Evolutionary conservation across 768 basidiomycete species (phyloP).

Genomic region (Suillus placidus): DNA sequence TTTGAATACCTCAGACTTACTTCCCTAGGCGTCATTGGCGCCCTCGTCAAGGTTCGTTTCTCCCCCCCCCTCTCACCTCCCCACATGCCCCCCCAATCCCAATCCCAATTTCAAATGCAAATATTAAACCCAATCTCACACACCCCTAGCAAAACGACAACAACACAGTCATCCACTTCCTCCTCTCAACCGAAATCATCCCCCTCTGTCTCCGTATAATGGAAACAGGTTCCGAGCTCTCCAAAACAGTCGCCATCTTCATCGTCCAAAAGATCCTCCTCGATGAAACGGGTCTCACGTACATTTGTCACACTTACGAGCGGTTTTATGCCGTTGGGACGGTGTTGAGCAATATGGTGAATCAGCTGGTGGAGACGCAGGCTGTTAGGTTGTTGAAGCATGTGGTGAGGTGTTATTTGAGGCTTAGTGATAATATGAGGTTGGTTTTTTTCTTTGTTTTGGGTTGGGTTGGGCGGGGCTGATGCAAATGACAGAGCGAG

Average conservation of each 20-base stretch:
- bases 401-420: conserved; percentile 95
- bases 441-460: conserved; percentile 39
- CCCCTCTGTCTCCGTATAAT: conserved; percentile 98
- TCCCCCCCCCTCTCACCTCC: background rate
- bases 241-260: conserved; percentile 99
- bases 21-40: conserved; percentile 98
- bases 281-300: conserved; percentile 96
- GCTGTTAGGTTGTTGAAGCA: conserved; percentile 96
- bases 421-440: conserved; percentile 95
- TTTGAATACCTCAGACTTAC: conserved; percentile 99
- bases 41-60: conserved; percentile 85
- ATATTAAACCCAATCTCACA: conserved; percentile 15
- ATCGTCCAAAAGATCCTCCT: conserved; percentile 98
- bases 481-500: conserved; percentile 63
- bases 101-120: background rate
- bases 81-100: background rate
- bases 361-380: conserved; percentile 96
- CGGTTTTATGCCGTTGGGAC: conserved; percentile 99
- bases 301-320: conserved; percentile 99
- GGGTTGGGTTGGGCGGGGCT: background rate
- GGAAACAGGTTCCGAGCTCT: conserved; percentile 98
- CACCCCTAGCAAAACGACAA: conserved; percentile 93
- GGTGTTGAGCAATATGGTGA: conserved; percentile 98
- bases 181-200: conserved; percentile 98
- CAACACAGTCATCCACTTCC: conserved; percentile 97